Percentiles rank a stretch among this genome's conserved stretches.
These are phyloP conservation scores for Senna siamea DNA, from an alignment of 306 rosid genomes.

Conservation along the genomic window DNA sequence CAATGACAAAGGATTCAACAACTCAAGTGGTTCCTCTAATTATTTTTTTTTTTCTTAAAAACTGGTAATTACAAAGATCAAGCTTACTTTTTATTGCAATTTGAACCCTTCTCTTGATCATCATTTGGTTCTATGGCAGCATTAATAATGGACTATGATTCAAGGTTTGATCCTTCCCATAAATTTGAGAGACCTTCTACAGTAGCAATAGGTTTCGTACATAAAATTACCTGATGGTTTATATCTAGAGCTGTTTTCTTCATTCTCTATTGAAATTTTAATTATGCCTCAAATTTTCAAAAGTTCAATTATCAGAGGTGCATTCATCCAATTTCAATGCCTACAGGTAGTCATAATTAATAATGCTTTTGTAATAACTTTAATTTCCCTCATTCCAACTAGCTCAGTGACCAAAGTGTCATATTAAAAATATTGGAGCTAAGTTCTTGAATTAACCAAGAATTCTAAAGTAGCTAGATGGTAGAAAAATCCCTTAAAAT, in stretches of 20 bases:
- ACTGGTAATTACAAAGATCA: background rate
- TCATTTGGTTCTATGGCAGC: background rate
- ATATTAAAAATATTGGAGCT: background rate
- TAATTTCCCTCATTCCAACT: too few relatives aligned
- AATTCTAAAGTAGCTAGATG: conserved; percentile 1
- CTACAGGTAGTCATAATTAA: background rate
- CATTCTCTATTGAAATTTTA: background rate
- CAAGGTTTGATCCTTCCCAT: background rate
- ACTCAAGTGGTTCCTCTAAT: background rate
- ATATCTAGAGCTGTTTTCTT: background rate
- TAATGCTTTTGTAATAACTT: too few relatives aligned
- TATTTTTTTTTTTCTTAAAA: background rate
- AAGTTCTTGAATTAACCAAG: background rate
- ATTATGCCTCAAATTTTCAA: background rate
- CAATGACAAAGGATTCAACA: background rate
- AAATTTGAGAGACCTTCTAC: background rate
- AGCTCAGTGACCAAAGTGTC: background rate
- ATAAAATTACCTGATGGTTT: background rate
- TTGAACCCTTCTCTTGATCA: background rate
- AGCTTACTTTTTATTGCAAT: conserved; percentile 3
- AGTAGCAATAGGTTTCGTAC: background rate
- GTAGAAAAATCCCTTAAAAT: conserved; percentile 4
- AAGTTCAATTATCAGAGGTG: background rate
- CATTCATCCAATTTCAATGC: background rate
- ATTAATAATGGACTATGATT: background rate